Base-by-base conservation (phyloP, 2,329 filamentous ascomycete species). In the Diaporthe citri region DNA sequence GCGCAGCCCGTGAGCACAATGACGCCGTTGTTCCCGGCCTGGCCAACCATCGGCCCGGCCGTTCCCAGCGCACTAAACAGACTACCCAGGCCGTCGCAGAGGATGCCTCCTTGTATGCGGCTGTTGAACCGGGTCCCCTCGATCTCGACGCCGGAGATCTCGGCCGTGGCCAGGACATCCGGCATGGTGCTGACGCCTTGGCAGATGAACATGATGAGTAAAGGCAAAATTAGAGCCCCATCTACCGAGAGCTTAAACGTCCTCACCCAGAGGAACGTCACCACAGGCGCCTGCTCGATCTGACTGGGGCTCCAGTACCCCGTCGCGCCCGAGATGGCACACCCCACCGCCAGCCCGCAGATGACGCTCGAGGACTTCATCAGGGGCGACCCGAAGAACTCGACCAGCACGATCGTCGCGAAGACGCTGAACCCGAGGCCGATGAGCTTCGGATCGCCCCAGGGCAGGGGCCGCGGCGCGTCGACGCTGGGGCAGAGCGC, bases 291-390 rank as follows among this genome's bases (percentile, higher is more conserved):
- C 9, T 86, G 84, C 75, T 90, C 86, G 78, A 94, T 93, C 52
- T 87, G 86, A 8, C 85, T 85, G 17, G 84, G 82, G 71, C 91
- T 90, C 80, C 93, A 93, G 82, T 93, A 93, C 17, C 91, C 91
- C 74, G 88, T 91, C 4, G 91, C 90, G 12, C 86, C 92, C 7
- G 91, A 91, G 28, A 93, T 91, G 77, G 93, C 92, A 78, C 92
- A 94, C 52, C 92, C 91, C 17, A 92, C 87, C 6, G 93, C 86
- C 3, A 93, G 85, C 34, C 92, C 92, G 64, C 93, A 82, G 39
- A 93, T 89, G 31, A 94, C 91, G 20, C 90, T 88, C 57, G 90
- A 91, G 36, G 89, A 91, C 81, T 93, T 93, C 90, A 94, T 93
- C 80, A 93, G 92, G 0, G 92, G 92, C 6, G 89, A 89, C 4